A percentile compares a stretch with the other conserved stretches of the same genome.
These are phyloP conservation scores for Phascolomyces articulosus DNA, from an alignment of 371 early-diverging fungal genomes.

Conservation along the genomic window DNA sequence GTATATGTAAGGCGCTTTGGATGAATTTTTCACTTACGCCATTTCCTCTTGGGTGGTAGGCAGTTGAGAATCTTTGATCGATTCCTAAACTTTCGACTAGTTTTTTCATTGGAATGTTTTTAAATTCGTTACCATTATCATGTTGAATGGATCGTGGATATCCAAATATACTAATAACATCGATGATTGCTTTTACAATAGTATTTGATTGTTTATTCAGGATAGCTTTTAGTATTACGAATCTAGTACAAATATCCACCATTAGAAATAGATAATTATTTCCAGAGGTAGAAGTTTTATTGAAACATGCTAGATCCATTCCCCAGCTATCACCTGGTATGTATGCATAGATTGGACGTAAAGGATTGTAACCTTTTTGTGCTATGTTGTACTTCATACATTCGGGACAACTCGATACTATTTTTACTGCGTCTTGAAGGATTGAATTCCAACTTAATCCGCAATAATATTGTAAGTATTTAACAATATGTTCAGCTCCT, in stretches of 20 bases:
- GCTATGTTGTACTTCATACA: conserved; percentile 22
- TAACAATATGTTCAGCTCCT: conserved; percentile 19
- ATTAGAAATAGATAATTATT: no score
- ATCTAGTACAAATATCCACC: no score
- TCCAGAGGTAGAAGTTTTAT: no score
- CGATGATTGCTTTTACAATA: no score
- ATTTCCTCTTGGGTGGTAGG: no score
- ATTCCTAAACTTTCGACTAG: not conserved
- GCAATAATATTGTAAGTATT: not conserved
- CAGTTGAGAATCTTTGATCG: not conserved
- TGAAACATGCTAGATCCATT: conserved; percentile 9
- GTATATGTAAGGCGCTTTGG: no score
- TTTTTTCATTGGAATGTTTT: not conserved
- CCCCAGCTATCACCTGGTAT: conserved; percentile 20
- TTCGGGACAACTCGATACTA: conserved; percentile 3
- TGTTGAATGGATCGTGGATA: no score
- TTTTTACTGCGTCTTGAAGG: conserved; percentile 14
- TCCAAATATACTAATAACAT: no score
- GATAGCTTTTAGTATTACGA: no score
- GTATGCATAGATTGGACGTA: conserved; percentile 12
- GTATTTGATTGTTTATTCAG: no score
- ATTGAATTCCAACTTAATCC: conserved; percentile 14
- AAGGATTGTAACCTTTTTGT: conserved; percentile 19
- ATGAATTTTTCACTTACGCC: no score
- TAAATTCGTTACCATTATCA: conserved; percentile 2